Percentiles rank a stretch among this genome's conserved stretches.
These are phyloP conservation scores for Pleurotus citrinopileatus DNA, from an alignment of 768 basidiomycete genomes.

Conservation along the genomic window DNA sequence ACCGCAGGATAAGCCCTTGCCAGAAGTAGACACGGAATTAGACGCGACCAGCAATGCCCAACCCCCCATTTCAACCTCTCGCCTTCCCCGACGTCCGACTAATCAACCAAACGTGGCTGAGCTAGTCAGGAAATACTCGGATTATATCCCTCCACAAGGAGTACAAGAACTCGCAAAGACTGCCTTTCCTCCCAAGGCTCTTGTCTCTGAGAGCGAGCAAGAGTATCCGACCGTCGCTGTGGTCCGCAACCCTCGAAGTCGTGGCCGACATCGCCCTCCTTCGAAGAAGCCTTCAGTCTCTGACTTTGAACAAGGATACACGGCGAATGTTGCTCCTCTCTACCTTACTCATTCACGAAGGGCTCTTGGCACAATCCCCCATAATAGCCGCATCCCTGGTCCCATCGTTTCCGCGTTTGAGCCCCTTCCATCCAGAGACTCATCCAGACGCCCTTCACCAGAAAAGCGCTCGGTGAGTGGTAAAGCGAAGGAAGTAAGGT, in stretches of 20 bases:
- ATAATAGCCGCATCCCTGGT: constrained; percentile 49
- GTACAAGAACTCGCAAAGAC: constrained; percentile 71
- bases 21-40: constrained; percentile 10
- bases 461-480: constrained; percentile 55
- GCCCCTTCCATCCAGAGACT: constrained; percentile 38
- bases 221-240: constrained; percentile 45
- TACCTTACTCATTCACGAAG: constrained; percentile 59
- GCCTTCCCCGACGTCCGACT: constrained; percentile 57
- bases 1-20: neutral
- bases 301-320: constrained; percentile 90
- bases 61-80: constrained; percentile 39
- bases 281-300: constrained; percentile 62
- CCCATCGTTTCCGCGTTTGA: constrained; percentile 47
- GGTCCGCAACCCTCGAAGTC: constrained; percentile 41
- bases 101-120: constrained; percentile 77
- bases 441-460: constrained; percentile 69
- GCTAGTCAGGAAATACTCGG: constrained; percentile 78
- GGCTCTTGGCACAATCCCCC: constrained; percentile 30
- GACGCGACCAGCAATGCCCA: constrained; percentile 21
- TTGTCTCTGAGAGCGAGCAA: constrained; percentile 81
- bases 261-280: constrained; percentile 47
- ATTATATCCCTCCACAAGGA: constrained; percentile 69
- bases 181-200: constrained; percentile 55
- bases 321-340: constrained; percentile 85
- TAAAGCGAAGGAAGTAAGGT: constrained; percentile 34